Evolutionary conservation across 2,329 filamentous ascomycete species (phyloP).

Genomic region (Sarocladium oryzae): DNA sequence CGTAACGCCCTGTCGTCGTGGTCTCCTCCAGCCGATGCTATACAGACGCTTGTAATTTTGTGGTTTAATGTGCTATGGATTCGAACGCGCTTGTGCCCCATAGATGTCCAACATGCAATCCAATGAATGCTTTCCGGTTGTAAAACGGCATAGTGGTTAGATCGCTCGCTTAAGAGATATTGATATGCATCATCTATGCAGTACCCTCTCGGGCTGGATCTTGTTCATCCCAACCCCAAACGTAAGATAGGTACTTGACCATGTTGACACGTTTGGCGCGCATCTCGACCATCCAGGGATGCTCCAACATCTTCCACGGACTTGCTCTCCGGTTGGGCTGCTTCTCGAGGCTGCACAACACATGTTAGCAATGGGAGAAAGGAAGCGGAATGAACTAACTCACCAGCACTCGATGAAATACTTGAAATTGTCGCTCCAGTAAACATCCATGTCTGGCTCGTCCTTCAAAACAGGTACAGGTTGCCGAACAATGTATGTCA

Average conservation of each 20-base stretch:
- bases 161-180: background rate
- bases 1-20: background rate
- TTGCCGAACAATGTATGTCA: slow-evolving; percentile 96
- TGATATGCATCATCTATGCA: background rate
- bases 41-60: background rate
- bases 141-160: background rate
- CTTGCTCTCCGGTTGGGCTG: slow-evolving; percentile 79
- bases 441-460: slow-evolving; percentile 80
- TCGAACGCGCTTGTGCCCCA: background rate
- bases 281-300: slow-evolving; percentile 99
- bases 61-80: background rate
- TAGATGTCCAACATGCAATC: background rate
- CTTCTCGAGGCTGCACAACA: slow-evolving; percentile 72
- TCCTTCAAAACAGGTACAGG: slow-evolving; percentile 94
- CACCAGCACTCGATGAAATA: slow-evolving; percentile 99
- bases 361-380: slow-evolving; percentile 17
- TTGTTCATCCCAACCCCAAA: slow-evolving; percentile 91
- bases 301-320: slow-evolving; percentile 97
- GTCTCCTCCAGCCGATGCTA: background rate
- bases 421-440: slow-evolving; percentile 97
- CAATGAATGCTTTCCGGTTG: background rate
- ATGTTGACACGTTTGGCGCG: slow-evolving; percentile 94
- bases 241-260: slow-evolving; percentile 84
- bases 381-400: slow-evolving; percentile 29
- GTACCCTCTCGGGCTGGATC: background rate